These are phyloP conservation scores for Mortierella hygrophila DNA, from an alignment of 192 early-diverging fungal genomes.

Conservation along the genomic window DNA sequence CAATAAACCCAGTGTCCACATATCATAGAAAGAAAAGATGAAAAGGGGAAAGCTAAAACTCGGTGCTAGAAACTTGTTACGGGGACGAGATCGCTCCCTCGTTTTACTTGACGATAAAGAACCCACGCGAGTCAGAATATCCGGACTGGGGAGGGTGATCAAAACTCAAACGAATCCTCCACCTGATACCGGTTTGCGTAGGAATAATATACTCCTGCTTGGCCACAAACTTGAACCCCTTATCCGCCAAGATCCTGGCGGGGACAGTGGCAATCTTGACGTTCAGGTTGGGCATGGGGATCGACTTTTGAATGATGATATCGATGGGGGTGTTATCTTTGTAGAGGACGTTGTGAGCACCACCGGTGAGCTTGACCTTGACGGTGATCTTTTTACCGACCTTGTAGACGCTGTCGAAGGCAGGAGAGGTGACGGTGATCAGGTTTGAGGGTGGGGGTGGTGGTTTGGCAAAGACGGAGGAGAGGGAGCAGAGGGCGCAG, in stretches of 20 bases:
- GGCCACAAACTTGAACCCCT: constrained; percentile 32
- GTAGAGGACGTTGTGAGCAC: constrained; percentile 19
- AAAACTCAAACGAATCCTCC: constrained; percentile 30
- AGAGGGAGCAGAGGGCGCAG: constrained; percentile 10
- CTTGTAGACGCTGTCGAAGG: constrained; percentile 4
- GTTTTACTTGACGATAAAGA: constrained; percentile 8
- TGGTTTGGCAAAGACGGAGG: constrained; percentile 1
- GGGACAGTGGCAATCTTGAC: background rate
- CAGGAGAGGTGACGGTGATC: constrained; percentile 15
- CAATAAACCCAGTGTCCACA: too few species aligned
- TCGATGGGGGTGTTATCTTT: constrained; percentile 17
- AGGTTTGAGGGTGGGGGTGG: constrained; percentile 8
- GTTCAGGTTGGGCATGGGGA: constrained; percentile 27
- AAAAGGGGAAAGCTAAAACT: too few species aligned
- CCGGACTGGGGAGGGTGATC: background rate
- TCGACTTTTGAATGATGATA: constrained; percentile 24
- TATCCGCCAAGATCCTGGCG: background rate
- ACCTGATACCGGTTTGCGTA: constrained; percentile 10
- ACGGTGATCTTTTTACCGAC: constrained; percentile 25
- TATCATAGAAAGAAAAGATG: too few species aligned
- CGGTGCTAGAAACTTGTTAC: too few species aligned
- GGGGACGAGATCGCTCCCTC: background rate
- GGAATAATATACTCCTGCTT: constrained; percentile 27
- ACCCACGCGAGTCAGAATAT: constrained; percentile 6
- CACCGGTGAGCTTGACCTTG: constrained; percentile 15